Percentiles rank a stretch among this genome's conserved stretches.
These are phyloP conservation scores for Xylaria sp. DNA, from an alignment of 2,329 filamentous ascomycete genomes.

Conservation along the genomic window DNA sequence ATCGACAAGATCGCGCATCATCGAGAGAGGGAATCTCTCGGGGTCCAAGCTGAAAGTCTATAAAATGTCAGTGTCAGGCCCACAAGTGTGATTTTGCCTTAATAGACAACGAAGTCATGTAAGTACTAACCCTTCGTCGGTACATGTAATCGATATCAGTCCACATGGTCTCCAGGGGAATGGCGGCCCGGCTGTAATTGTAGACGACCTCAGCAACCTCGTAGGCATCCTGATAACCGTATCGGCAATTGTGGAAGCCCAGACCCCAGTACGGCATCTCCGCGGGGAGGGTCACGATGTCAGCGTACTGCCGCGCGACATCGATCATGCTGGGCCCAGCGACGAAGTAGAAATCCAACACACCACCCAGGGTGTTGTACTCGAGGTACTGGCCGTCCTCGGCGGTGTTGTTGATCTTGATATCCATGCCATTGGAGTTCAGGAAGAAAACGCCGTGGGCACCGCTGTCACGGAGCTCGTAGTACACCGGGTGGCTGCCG, in stretches of 20 bases:
- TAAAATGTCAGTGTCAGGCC: constrained; percentile 29
- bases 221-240: constrained; percentile 72
- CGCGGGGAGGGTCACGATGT: constrained; percentile 65
- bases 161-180: constrained; percentile 77
- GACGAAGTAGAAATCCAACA: constrained; percentile 78
- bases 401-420: constrained; percentile 74
- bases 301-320: constrained; percentile 69
- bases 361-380: constrained; percentile 81
- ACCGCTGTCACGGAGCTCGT: constrained; percentile 72
- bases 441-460: constrained; percentile 75
- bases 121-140: constrained; percentile 54
- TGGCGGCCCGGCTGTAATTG: constrained; percentile 73
- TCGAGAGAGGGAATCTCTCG: constrained; percentile 68
- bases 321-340: constrained; percentile 68
- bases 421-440: constrained; percentile 81
- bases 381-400: constrained; percentile 75
- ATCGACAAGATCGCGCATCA: constrained; percentile 73
- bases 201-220: constrained; percentile 74
- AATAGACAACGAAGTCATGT: neutral
- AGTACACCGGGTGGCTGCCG: constrained; percentile 79
- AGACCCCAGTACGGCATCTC: constrained; percentile 75
- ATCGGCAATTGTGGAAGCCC: constrained; percentile 71
- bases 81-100: neutral
- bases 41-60: constrained; percentile 73
- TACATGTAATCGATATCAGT: constrained; percentile 74